Evolutionary conservation across 371 early-diverging fungal species (phyloP), one percentile per base, ranked within the genome.

Genomic region (Nematocida sp.): DNA sequence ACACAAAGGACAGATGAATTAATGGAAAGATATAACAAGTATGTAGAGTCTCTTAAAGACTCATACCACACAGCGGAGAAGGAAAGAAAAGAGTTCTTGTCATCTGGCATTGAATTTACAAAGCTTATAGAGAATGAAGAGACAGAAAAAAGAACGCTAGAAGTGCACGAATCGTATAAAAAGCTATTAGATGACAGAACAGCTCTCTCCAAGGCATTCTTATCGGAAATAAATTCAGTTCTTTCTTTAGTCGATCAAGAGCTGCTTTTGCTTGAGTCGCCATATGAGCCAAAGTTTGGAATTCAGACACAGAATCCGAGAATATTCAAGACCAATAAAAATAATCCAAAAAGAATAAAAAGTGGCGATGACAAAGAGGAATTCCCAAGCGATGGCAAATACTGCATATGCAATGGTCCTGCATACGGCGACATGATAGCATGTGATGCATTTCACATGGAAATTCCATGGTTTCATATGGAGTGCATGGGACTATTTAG

Each of bases 381-480:
- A 20, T 56, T 27, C 33, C 52, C 27, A 9, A 11, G 33, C n/a
- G 66, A 66, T 33, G 20, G 23, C 15, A 70, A n/a, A 5, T 85
- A 85, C 70, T 88, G 88, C 74, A 82, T 57, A 20, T 88, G 89
- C 76, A 83, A 71, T 56, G 58, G 73, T 27, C 71, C 66, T 45
- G 76, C 86, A 27, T 83, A 73, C 74, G 87, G 88, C 6, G 80
- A 80, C 42, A 87, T 88, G 88, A 85, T 88, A 42, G 74, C 72
- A 2, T 88, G 89, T 71, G 87, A 86, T 62, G 72, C 72, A 52
- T 27, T 44, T 33, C 81, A 82, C 50, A 95, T 94, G 84, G 91
- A 91, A 62, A 90, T 91, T 72, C 93, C 94, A 85, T 95, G 96
- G 96, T 95, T 94, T 87, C 96, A 96, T 88, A 90, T 92, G 83